Percentiles rank a stretch among this genome's conserved stretches.
Conservation (phyloP, 345 rosid genomes). For the Chamaenerion angustifolium region DNA sequence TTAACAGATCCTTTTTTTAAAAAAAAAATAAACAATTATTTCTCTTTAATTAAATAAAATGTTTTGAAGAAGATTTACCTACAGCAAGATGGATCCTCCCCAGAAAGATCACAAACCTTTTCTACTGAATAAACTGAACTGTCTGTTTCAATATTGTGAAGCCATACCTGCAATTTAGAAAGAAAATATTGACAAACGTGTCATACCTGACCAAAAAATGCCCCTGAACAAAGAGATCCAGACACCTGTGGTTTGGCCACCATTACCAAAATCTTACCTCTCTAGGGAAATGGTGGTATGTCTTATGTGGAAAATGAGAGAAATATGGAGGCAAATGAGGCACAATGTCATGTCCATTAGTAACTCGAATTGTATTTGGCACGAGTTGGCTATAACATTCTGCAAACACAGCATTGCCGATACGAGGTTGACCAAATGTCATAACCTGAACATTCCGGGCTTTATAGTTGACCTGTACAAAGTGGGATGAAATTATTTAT, state of each 20-base stretch:
- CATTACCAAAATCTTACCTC: constrained; percentile 39
- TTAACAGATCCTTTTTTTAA: too few species aligned
- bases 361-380: constrained; percentile 64
- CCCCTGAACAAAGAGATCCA: too few species aligned
- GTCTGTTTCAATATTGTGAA: constrained; percentile 39
- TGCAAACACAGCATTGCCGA: constrained; percentile 85
- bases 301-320: constrained; percentile 57
- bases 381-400: constrained; percentile 52
- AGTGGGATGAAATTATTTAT: not conserved
- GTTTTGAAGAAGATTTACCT: constrained; percentile 24
- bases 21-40: too few species aligned
- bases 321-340: constrained; percentile 94
- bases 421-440: constrained; percentile 96
- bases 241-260: not conserved
- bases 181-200: too few species aligned
- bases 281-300: constrained; percentile 94
- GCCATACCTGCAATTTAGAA: constrained; percentile 43
- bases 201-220: too few species aligned
- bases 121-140: constrained; percentile 49
- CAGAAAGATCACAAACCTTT: constrained; percentile 74
- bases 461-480: constrained; percentile 51
- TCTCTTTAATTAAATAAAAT: too few species aligned
- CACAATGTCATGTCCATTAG: constrained; percentile 72
- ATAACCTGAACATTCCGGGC: constrained; percentile 50
- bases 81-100: constrained; percentile 87